phyloP scores from a whole-genome alignment of 2,329 filamentous ascomycete species.

The Botrytis galanthina region DNA sequence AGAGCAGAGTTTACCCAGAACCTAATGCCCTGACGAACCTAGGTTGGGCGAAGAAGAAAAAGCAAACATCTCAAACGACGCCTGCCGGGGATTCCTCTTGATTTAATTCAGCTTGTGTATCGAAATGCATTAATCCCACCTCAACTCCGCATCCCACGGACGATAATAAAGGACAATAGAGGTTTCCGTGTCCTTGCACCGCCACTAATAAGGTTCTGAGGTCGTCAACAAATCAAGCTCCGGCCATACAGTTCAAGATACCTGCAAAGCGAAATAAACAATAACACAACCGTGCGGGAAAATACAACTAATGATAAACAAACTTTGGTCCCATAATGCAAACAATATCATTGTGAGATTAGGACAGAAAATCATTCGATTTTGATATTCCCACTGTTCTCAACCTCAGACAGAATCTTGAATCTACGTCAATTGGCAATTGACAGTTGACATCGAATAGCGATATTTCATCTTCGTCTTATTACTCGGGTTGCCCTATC shows the following conservation, averaged over 20 bases:
- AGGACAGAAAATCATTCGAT: neutral
- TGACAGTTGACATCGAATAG: neutral
- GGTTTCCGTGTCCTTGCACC: conserved; percentile 12
- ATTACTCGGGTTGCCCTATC: conserved; percentile 15
- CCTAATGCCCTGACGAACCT: neutral
- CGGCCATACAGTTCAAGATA: neutral
- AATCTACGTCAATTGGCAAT: neutral
- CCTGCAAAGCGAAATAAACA: conserved; percentile 12
- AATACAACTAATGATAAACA: neutral
- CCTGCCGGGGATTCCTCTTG: neutral
- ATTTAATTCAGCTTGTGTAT: neutral
- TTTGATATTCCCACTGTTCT: neutral
- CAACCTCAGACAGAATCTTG: neutral
- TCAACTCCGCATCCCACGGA: neutral
- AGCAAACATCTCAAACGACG: neutral
- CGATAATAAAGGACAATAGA: conserved; percentile 9
- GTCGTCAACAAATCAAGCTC: conserved; percentile 11
- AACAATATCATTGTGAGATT: conserved; percentile 18
- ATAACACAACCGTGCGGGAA: conserved; percentile 18
- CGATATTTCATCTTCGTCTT: neutral
- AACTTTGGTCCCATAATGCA: conserved; percentile 9
- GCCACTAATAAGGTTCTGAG: conserved; percentile 3
- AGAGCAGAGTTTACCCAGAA: neutral
- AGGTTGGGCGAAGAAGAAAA: neutral
- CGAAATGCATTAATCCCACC: neutral